Conservation (phyloP, 352 stramenopile species). For the Pythium guiyangense region DNA sequence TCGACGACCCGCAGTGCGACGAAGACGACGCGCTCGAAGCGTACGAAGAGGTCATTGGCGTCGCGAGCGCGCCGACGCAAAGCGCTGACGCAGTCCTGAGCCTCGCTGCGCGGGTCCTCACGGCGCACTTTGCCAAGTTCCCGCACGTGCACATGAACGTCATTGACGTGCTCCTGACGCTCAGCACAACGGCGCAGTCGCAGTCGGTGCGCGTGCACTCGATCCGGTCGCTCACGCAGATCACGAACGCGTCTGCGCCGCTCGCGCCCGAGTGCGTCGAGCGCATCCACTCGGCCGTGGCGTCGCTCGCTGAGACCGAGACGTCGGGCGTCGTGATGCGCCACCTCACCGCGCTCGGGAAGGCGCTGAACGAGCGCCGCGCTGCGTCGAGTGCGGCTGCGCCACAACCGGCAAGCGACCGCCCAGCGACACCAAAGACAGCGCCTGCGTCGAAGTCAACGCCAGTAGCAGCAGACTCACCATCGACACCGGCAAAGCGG, state of each 20-base stretch:
- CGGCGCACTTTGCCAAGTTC: constrained; percentile 78
- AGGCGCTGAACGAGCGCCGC: constrained; percentile 34
- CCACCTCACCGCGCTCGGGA: constrained; percentile 48
- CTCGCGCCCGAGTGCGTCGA: constrained; percentile 29
- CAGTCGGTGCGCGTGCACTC: constrained; percentile 74
- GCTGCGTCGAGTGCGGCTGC: no score
- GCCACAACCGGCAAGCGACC: no score
- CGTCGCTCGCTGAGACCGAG: constrained; percentile 36
- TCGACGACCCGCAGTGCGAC: constrained; percentile 57
- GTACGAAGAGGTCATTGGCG: constrained; percentile 70
- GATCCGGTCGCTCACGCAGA: constrained; percentile 60
- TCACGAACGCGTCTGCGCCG: constrained; percentile 43
- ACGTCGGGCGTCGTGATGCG: constrained; percentile 53
- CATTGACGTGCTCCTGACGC: constrained; percentile 49
- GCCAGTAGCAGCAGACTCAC: background rate
- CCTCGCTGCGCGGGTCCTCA: constrained; percentile 65
- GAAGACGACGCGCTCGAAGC: constrained; percentile 70
- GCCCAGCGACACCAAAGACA: background rate
- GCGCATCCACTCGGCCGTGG: constrained; percentile 33
- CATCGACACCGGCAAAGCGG: background rate
- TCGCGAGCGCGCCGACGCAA: constrained; percentile 17
- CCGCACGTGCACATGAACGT: constrained; percentile 76
- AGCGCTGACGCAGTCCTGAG: constrained; percentile 50
- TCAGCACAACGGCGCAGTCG: constrained; percentile 32
- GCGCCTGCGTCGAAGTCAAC: background rate